Evolutionary conservation across 139 green algal species (phyloP).

Genomic region (Auxenochlorella pyrenoidosa): DNA sequence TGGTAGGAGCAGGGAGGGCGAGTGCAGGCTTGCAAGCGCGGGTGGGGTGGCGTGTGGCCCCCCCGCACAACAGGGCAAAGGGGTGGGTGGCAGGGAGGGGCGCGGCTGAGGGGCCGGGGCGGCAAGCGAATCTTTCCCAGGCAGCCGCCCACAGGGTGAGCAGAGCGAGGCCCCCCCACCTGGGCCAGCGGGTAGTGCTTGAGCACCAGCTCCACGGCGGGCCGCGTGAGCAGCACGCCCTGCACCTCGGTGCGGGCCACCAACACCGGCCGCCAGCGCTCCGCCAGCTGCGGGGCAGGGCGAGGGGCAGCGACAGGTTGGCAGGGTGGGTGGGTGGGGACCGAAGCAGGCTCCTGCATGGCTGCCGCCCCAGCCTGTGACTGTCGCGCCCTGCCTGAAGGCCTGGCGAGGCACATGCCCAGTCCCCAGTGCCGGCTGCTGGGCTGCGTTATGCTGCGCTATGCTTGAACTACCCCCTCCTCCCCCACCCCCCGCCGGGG

Average conservation of each 20-base stretch:
- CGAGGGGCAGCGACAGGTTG: not conserved
- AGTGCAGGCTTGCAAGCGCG: not conserved
- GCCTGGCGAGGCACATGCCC: too few relatives aligned
- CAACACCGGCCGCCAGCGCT: constrained; percentile 2
- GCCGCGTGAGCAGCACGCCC: constrained; percentile 10
- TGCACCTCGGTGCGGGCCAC: constrained; percentile 24
- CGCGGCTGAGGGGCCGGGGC: not conserved
- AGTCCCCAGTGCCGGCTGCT: too few relatives aligned
- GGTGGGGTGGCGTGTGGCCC: too few relatives aligned
- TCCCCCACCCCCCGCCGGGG: not conserved
- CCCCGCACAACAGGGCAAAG: too few relatives aligned
- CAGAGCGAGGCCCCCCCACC: not conserved
- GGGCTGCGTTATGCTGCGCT: too few relatives aligned
- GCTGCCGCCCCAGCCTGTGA: too few relatives aligned
- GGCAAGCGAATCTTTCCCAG: not conserved
- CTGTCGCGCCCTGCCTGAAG: too few relatives aligned
- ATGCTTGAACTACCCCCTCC: too few relatives aligned
- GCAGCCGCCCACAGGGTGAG: not conserved
- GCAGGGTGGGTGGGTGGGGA: too few relatives aligned
- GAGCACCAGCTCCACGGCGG: constrained; percentile 27
- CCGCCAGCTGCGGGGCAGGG: constrained; percentile 5
- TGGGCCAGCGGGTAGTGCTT: constrained; percentile 29
- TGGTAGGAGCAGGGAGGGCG: not conserved
- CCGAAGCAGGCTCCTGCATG: too few relatives aligned
- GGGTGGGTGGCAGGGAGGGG: too few relatives aligned